Base-by-base conservation (phyloP, 805 yeast genomes). In the Starmerella bombi region DNA sequence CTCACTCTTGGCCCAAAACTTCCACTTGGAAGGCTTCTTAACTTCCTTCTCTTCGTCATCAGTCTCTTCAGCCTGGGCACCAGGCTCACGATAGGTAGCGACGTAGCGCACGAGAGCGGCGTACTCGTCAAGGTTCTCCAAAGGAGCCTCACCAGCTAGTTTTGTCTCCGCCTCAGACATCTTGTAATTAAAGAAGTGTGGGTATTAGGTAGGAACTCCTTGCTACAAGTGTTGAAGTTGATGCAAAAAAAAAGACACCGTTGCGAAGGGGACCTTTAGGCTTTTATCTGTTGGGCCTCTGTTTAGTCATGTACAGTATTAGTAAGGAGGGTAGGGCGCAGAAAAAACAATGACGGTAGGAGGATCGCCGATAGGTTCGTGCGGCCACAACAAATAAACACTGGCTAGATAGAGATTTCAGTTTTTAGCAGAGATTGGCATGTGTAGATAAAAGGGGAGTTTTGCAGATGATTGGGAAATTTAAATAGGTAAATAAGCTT, bases 11-110 rank as follows among this genome's bases (percentile, higher is more conserved):
- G 31, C 67, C 74, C 35, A 69, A 74, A 20, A 62, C 75, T 40
- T 61, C 72, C 49, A 58, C 71, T 71, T 82, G 84, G 63, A 81
- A 64, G 60, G 76, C 25, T 50, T 37, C 88, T 55, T 72, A 64
- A 69, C 74, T 50, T 69, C 71, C 53, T 67, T 74, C 38, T 71
- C 77, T 45, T 71, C 78, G 34, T 73, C 80, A 16, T 69, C 79
- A 16, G 68, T 76, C 15, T 62, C 72, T 42, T 58, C 57, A 17
- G 66, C 75, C 42, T 63, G 68, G 49, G 70, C 74, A 39, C 50
- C 51, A 30, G 40, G 48, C 33, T 59, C 62, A 22, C 58, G 57
- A 55, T 57, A 57, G 34, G 61, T 53, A 40, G 60, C 57, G 42
- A 59, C 58, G 50, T 41, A 59, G 48, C 58, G 55, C 41, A 57